Evolutionary conservation across 176 grass and related monocot species (phyloP).

Genomic region (Zea mays): DNA sequence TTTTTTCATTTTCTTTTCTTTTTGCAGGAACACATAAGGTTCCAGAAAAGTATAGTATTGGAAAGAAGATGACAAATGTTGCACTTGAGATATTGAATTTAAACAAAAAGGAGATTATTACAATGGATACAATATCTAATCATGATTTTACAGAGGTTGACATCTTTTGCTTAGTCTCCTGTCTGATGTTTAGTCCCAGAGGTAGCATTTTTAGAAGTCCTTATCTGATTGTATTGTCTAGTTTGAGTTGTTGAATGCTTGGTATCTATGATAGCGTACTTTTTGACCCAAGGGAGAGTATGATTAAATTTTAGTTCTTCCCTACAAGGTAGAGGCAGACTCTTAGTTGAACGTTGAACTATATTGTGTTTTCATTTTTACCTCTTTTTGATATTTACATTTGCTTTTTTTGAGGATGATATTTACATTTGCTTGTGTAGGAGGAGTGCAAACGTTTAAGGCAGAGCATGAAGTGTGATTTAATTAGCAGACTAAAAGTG

Average conservation of each 20-base stretch:
- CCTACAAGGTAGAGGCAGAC: background rate
- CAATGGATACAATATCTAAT: constrained; percentile 93
- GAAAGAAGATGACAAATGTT: constrained; percentile 84
- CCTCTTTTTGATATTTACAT: constrained; percentile 33
- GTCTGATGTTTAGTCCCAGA: background rate
- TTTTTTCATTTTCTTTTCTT: background rate
- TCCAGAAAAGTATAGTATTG: constrained; percentile 76
- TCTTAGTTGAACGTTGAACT: constrained; percentile 26
- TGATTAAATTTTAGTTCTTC: background rate
- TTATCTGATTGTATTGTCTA: constrained; percentile 10
- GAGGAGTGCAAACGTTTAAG: constrained; percentile 90
- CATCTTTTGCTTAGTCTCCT: constrained; percentile 25
- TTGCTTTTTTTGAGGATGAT: constrained; percentile 28
- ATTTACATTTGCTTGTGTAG: constrained; percentile 52
- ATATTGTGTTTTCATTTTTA: constrained; percentile 16
- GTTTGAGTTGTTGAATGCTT: constrained; percentile 2
- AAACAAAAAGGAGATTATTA: constrained; percentile 75
- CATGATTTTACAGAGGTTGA: constrained; percentile 93
- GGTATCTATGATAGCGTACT: background rate
- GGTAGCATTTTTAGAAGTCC: constrained; percentile 4
- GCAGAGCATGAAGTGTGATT: constrained; percentile 84
- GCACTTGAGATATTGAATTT: constrained; percentile 95
- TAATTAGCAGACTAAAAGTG: constrained; percentile 86
- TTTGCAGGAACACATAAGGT: constrained; percentile 69
- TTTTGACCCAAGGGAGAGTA: background rate